These are phyloP conservation scores for Penicillium canariense DNA, from an alignment of 495 filamentous ascomycete species.

Conservation along the genomic window DNA sequence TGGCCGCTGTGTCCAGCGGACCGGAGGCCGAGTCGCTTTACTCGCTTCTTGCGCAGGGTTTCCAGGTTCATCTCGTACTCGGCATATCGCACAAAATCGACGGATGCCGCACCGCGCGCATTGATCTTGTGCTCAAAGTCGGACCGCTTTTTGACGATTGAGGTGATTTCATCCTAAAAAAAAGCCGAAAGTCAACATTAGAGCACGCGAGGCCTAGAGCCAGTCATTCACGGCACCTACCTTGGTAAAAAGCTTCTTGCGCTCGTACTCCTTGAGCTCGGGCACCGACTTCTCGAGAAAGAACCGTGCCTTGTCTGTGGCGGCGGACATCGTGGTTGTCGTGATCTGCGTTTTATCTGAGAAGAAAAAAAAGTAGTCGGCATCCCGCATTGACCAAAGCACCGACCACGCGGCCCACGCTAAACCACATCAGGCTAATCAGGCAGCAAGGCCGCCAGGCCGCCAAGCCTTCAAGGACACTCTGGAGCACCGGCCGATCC, in stretches of 20 bases:
- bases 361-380: slow-evolving; percentile 38
- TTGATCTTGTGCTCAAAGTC: slow-evolving; percentile 92
- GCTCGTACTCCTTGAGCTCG: slow-evolving; percentile 82
- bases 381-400: slow-evolving; percentile 37
- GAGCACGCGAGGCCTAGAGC: background rate
- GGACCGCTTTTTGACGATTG: slow-evolving; percentile 83
- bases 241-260: slow-evolving; percentile 83
- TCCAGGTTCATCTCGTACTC: slow-evolving; percentile 92
- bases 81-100: slow-evolving; percentile 82
- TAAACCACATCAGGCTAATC: slow-evolving; percentile 24
- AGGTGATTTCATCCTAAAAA: slow-evolving; percentile 74
- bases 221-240: slow-evolving; percentile 34
- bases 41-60: slow-evolving; percentile 72
- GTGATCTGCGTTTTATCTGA: slow-evolving; percentile 5
- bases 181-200: slow-evolving; percentile 2
- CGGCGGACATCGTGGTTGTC: slow-evolving; percentile 62
- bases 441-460: background rate
- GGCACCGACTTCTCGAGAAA: slow-evolving; percentile 88
- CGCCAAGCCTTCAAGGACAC: slow-evolving; percentile 13
- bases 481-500: slow-evolving; percentile 26
- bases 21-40: slow-evolving; percentile 74
- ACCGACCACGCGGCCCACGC: slow-evolving; percentile 14
- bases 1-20: slow-evolving; percentile 61
- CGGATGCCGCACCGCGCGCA: slow-evolving; percentile 67
- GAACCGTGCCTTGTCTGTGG: slow-evolving; percentile 91